These are phyloP conservation scores for Rubia yunnanensis DNA, from an alignment of 257 asterid species.

Conservation along the genomic window DNA sequence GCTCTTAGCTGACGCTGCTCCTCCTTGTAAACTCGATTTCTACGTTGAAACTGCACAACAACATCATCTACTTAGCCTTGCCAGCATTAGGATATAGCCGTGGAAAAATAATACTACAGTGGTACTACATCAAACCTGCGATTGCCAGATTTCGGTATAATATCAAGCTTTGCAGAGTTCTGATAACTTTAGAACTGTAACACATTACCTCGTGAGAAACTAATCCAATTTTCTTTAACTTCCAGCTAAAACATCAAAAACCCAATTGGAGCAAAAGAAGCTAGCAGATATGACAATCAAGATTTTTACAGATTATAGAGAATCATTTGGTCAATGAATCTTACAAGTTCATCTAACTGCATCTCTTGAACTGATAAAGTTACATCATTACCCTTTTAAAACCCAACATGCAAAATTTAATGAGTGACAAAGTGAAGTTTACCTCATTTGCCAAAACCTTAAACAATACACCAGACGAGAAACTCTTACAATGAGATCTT, in stretches of 20 bases:
- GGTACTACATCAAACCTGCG: neutral
- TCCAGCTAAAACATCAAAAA: neutral
- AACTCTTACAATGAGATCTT: neutral
- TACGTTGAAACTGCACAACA: slow-evolving; percentile 65
- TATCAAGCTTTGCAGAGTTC: neutral
- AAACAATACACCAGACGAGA: neutral
- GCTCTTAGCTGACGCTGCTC: slow-evolving; percentile 95
- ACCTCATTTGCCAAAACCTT: neutral
- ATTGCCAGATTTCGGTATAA: neutral
- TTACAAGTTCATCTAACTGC: neutral
- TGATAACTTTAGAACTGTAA: neutral
- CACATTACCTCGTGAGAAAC: neutral
- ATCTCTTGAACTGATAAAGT: neutral
- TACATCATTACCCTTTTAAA: neutral
- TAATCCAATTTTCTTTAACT: neutral
- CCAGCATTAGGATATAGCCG: neutral
- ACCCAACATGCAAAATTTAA: neutral
- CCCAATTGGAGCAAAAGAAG: neutral
- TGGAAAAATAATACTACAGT: neutral
- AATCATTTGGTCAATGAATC: neutral
- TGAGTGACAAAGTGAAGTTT: neutral
- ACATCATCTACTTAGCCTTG: neutral
- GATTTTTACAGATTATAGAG: neutral
- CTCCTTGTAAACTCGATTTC: slow-evolving; percentile 94
- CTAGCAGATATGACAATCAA: neutral